Evolutionary conservation across 495 filamentous ascomycete species (phyloP).

Genomic region (Hypoxylon crocopeplum): DNA sequence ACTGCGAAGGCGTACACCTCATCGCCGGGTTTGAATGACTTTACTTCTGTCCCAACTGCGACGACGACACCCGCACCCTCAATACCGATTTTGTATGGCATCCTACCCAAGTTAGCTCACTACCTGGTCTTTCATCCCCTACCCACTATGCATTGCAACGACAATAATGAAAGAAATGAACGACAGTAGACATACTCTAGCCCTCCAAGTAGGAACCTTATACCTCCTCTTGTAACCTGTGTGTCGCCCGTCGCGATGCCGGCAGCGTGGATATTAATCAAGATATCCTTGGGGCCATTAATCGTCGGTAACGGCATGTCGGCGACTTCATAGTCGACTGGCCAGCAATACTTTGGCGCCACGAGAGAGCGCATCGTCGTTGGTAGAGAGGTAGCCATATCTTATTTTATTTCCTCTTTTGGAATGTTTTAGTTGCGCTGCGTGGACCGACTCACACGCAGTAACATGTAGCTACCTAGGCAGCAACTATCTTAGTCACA

Average conservation of each 20-base stretch:
- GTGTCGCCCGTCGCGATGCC: constrained; percentile 59
- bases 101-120: neutral
- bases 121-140: neutral
- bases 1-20: constrained; percentile 52
- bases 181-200: constrained; percentile 16
- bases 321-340: constrained; percentile 50
- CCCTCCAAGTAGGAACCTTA: constrained; percentile 23
- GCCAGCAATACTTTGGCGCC: constrained; percentile 49
- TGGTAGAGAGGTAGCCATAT: constrained; percentile 24
- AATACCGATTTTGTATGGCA: constrained; percentile 39
- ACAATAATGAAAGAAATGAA: neutral
- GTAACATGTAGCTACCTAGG: no score
- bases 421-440: no score
- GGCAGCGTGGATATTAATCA: constrained; percentile 60
- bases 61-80: constrained; percentile 53
- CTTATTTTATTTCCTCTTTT: neutral
- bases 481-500: no score
- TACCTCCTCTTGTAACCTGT: constrained; percentile 47
- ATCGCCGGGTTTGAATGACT: constrained; percentile 56
- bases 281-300: constrained; percentile 49
- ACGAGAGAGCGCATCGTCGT: constrained; percentile 58
- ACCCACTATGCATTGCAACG: no score
- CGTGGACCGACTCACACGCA: no score
- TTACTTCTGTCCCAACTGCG: constrained; percentile 51
- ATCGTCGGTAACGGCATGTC: constrained; percentile 54